phyloP scores from a whole-genome alignment of 2,329 filamentous ascomycete species.

The Verticillium klebahnii region DNA sequence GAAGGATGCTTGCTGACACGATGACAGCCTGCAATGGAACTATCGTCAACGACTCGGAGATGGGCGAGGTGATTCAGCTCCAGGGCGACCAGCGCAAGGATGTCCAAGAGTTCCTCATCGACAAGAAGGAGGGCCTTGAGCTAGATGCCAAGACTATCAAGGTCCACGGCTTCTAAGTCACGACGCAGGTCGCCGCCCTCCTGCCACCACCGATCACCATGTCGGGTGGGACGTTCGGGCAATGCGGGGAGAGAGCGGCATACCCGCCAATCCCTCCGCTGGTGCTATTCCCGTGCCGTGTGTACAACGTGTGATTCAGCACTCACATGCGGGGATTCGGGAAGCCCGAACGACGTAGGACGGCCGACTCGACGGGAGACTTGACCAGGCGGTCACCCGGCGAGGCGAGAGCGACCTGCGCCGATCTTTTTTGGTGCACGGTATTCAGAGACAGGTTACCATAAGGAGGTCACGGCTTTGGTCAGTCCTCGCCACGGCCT shows the following conservation, averaged over 20 bases:
- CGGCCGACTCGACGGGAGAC: not conserved
- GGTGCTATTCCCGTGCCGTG: not conserved
- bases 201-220: constrained; percentile 12
- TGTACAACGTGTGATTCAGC: not conserved
- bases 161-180: constrained; percentile 53
- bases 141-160: constrained; percentile 97
- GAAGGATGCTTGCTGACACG: not conserved
- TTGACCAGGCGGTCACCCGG: not conserved
- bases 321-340: not conserved
- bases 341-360: not conserved
- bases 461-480: not conserved
- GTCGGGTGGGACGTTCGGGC: constrained; percentile 10
- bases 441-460: not conserved
- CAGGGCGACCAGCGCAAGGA: constrained; percentile 99
- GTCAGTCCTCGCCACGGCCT: not conserved
- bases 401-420: not conserved
- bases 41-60: constrained; percentile 91
- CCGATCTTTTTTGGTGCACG: not conserved
- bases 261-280: not conserved
- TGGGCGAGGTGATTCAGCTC: constrained; percentile 99
- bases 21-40: constrained; percentile 97
- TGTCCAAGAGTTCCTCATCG: constrained; percentile 94
- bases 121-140: constrained; percentile 92
- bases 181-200: constrained; percentile 33
- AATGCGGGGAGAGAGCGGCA: constrained; percentile 2